Base-by-base conservation (phyloP, 1,284 basidiomycete species). In the Irpex sp. region DNA sequence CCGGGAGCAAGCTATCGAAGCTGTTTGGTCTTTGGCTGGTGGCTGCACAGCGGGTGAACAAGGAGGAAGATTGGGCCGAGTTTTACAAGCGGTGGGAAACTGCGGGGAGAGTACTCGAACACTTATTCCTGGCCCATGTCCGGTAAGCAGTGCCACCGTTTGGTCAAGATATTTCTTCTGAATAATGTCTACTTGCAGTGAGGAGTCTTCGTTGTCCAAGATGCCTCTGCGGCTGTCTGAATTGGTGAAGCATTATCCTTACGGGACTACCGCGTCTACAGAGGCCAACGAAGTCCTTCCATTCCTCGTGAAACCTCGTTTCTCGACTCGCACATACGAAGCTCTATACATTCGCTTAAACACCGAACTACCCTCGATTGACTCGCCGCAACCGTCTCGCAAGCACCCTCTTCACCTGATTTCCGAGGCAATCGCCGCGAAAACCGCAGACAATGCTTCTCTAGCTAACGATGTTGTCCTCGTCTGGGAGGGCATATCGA, bases 11-110 rank as follows among this genome's bases (percentile, higher is more conserved):
- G 68, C 76, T 92, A 9, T 82, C 85, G 26, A 90, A 87, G 72
- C 78, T 87, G 63, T 75, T 89, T 53, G 90, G 89, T n/a, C 72
- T 90, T 56, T 92, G 90, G 89, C 74, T 92, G 19, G 74, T 92
- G 8, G 76, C 80, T 1, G 70, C 80, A 0, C 77, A 79, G 37
- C 75, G 81, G 15, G 74, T 78, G 4, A 76, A 80, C 50, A 74
- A 76, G 11, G 76, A 73, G 0, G 85, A 89, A 61, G 83, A 85
- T 62, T 87, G 82, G 83, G 51, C 72, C 9, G 68, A 78, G n/a
- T 90, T 92, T 69, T 92, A 92, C 71, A 75, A 78, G 2, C 80
- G 85, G 31, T 92, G 90, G 90, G 88, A 92, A 68, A 78, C 79
- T 33, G 81, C 83, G 19, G 90, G 88, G 31, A 77, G 88, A 21